Evolutionary conservation across 2,329 filamentous ascomycete species (phyloP).

Genomic region (Fusarium oligoseptatum): DNA sequence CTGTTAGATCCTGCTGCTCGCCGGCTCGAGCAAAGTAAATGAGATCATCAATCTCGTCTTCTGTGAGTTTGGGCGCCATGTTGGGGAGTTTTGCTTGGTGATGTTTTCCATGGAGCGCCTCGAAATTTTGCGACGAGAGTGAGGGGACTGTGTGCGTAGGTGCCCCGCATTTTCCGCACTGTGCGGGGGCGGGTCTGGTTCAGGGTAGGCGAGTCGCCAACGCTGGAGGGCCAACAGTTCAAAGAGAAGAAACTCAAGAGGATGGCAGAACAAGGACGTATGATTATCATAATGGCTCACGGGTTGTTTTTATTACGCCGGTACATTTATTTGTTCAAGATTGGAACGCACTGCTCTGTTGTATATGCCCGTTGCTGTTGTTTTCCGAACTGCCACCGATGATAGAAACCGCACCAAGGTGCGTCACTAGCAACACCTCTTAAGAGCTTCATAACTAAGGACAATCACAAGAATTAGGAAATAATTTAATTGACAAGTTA

Average conservation of each 20-base stretch:
- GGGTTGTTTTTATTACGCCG: too few relatives aligned
- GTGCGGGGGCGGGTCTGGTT: slow-evolving; percentile 38
- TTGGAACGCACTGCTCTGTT: too few relatives aligned
- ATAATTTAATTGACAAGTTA: too few relatives aligned
- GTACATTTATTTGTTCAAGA: neutral
- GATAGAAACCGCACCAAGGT: too few relatives aligned
- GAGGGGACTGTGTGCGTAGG: slow-evolving; percentile 55
- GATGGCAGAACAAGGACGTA: neutral
- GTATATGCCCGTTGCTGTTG: too few relatives aligned
- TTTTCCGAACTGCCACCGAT: too few relatives aligned
- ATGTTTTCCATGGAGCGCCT: slow-evolving; percentile 30
- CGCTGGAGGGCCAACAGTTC: neutral
- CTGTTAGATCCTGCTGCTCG: slow-evolving; percentile 77
- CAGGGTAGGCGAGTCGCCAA: slow-evolving; percentile 39
- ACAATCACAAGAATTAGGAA: too few relatives aligned
- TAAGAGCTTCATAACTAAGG: too few relatives aligned
- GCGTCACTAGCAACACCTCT: too few relatives aligned
- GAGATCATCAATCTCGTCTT: slow-evolving; percentile 91
- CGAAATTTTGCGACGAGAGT: slow-evolving; percentile 50
- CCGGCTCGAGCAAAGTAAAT: slow-evolving; percentile 87
- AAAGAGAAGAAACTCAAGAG: neutral
- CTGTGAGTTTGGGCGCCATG: slow-evolving; percentile 70
- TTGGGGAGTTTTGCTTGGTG: slow-evolving; percentile 23
- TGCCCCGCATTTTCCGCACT: slow-evolving; percentile 54
- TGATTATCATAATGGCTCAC: too few relatives aligned